phyloP scores from a whole-genome alignment of 257 asterid genomes.

The Jacaranda copaia region DNA sequence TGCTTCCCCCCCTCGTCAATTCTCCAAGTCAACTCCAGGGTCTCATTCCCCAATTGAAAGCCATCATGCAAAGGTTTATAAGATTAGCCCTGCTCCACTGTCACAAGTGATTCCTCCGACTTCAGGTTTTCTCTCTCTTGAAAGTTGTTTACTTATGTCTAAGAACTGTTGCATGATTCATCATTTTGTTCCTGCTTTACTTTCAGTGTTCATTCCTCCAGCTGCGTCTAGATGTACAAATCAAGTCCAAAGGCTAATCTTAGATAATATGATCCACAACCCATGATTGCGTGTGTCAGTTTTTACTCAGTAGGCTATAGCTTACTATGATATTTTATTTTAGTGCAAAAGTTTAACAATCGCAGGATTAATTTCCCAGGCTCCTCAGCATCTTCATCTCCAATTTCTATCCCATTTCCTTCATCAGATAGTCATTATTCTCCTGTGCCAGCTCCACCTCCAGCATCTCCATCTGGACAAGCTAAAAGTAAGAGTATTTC shows the following conservation, averaged over 20 bases:
- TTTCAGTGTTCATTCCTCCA: conserved; percentile 33
- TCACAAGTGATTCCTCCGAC: conserved; percentile 52
- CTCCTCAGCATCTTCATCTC: conserved; percentile 40
- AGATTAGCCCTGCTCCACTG: conserved; percentile 55
- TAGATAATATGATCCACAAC: conserved; percentile 46
- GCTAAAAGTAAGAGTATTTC: conserved; percentile 48
- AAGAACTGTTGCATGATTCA: conserved; percentile 15
- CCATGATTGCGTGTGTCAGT: conserved; percentile 43
- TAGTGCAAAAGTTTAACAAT: conserved; percentile 29
- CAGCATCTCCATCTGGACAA: conserved; percentile 48
- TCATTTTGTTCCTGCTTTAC: conserved; percentile 22
- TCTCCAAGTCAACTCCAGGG: conserved; percentile 49
- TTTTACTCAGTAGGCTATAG: conserved; percentile 8
- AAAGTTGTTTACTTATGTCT: conserved; percentile 34
- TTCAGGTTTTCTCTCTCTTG: conserved; percentile 56
- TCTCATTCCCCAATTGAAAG: conserved; percentile 16
- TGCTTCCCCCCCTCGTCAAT: conserved; percentile 61
- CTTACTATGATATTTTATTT: conserved; percentile 22
- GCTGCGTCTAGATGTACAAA: conserved; percentile 38
- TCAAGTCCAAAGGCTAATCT: conserved; percentile 44
- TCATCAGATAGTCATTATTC: conserved; percentile 44
- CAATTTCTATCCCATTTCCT: conserved; percentile 44
- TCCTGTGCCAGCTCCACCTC: conserved; percentile 54
- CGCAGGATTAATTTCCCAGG: conserved; percentile 45
- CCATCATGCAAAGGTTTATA: conserved; percentile 47